Percentiles rank a stretch among this genome's conserved stretches.
Conservation (phyloP, 148 eudicot species). For the Arbutus unedo region DNA sequence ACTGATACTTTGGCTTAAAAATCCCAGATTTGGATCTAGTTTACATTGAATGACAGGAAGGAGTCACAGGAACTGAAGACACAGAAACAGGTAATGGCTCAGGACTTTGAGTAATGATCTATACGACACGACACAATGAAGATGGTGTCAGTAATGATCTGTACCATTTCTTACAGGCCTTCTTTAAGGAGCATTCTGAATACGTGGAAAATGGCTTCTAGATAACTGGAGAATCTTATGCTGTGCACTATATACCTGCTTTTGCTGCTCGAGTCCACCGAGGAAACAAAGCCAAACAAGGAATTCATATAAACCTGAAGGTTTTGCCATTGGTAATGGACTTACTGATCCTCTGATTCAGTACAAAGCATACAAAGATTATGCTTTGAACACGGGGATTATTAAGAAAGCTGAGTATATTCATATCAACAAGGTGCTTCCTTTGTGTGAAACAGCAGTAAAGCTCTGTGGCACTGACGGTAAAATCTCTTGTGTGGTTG, state of each 20-base stretch:
- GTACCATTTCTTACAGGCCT: constrained; percentile 83
- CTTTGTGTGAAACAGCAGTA: constrained; percentile 68
- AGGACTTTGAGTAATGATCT: too few relatives aligned
- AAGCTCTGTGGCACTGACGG: constrained; percentile 92
- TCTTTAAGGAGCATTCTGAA: constrained; percentile 74
- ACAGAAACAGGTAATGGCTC: too few relatives aligned
- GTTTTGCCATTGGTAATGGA: constrained; percentile 91
- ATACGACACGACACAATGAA: constrained; percentile 56
- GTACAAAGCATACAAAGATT: constrained; percentile 85
- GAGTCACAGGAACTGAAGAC: too few relatives aligned
- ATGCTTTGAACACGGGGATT: constrained; percentile 82
- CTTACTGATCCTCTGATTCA: constrained; percentile 79
- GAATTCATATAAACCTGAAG: constrained; percentile 81
- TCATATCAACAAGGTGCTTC: constrained; percentile 63
- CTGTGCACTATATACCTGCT: constrained; percentile 95
- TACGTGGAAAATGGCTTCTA: constrained; percentile 69
- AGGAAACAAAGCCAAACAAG: constrained; percentile 71
- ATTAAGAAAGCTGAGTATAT: constrained; percentile 54
- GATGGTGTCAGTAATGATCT: constrained; percentile 75
- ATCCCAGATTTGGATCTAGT: too few relatives aligned
- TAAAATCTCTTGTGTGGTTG: constrained; percentile 64
- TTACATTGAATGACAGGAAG: too few relatives aligned
- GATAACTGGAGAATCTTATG: constrained; percentile 94
- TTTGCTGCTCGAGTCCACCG: constrained; percentile 80
- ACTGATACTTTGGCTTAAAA: too few relatives aligned